A percentile compares a stretch with the other conserved stretches of the same genome.
Evolutionary conservation across 148 eudicot species (phyloP).

Genomic region (Vaccinium macrocarpon): DNA sequence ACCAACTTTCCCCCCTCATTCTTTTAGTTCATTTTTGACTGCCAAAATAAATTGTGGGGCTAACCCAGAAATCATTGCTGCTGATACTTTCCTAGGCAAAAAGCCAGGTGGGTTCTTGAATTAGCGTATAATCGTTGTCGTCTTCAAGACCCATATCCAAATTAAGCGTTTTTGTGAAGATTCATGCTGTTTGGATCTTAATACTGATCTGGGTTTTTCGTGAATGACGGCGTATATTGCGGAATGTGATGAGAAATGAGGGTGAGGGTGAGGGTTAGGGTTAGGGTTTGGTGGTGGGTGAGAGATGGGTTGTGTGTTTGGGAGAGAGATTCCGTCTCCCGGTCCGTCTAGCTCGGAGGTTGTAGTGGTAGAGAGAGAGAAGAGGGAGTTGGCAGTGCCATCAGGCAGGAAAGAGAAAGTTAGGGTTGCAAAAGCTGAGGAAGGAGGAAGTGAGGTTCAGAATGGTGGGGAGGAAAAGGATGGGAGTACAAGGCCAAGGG

Average conservation of each 20-base stretch:
- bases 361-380: conserved; percentile 37
- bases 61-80: conserved; percentile 37
- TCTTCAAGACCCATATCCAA: conserved; percentile 14
- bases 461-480: conserved; percentile 41
- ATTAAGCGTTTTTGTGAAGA: conserved; percentile 18
- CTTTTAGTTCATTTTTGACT: conserved; percentile 26
- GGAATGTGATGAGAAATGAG: conserved; percentile 48
- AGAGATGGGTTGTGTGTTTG: conserved; percentile 68
- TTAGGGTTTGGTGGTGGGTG: conserved; percentile 14
- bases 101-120: conserved; percentile 23
- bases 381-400: conserved; percentile 27
- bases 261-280: conserved; percentile 28
- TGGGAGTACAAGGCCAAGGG: conserved; percentile 33
- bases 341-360: conserved; percentile 38
- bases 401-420: conserved; percentile 42
- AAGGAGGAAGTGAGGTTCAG: conserved; percentile 23
- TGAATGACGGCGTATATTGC: conserved; percentile 15
- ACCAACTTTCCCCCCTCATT: conserved; percentile 10
- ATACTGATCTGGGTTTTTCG: conserved; percentile 20
- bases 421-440: conserved; percentile 15
- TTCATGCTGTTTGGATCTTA: not conserved
- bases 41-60: conserved; percentile 30
- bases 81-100: conserved; percentile 38
- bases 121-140: conserved; percentile 17
- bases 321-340: conserved; percentile 42